A percentile compares a stretch with the other conserved stretches of the same genome.
phyloP scores from a whole-genome alignment of 1,284 basidiomycete genomes.

The Athelia sp. region DNA sequence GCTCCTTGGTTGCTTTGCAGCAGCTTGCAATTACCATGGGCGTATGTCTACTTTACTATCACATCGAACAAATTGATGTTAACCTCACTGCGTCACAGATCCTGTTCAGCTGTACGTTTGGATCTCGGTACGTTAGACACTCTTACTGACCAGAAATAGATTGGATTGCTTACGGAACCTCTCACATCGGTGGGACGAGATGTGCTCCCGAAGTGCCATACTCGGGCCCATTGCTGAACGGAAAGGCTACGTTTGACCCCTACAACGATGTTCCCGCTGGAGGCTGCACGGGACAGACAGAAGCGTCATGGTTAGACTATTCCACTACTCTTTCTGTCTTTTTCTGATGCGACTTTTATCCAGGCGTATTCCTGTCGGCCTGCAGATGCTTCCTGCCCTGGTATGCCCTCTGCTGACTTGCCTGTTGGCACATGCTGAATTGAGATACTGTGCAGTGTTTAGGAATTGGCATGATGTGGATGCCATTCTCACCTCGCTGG shows the following conservation, averaged over 20 bases:
- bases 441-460: constrained; percentile 29
- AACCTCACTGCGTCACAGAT: constrained; percentile 8
- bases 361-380: constrained; percentile 73
- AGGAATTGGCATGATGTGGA: constrained; percentile 58
- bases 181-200: constrained; percentile 62
- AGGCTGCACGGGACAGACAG: constrained; percentile 23
- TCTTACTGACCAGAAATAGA: neutral
- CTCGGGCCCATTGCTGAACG: constrained; percentile 24
- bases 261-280: constrained; percentile 23
- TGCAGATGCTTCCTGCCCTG: constrained; percentile 73
- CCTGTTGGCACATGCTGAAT: neutral
- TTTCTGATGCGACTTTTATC: constrained; percentile 19
- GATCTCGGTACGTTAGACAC: neutral
- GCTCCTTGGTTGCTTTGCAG: constrained; percentile 77
- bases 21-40: constrained; percentile 79
- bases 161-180: constrained; percentile 77
- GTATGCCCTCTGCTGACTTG: constrained; percentile 20
- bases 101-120: constrained; percentile 15
- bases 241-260: constrained; percentile 44
- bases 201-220: constrained; percentile 25
- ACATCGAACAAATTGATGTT: neutral
- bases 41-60: constrained; percentile 13
- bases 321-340: no score
- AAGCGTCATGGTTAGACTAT: constrained; percentile 24
- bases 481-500: constrained; percentile 75